Evolutionary conservation across 1,284 basidiomycete species (phyloP).

Genomic region (Ceratobasidium sp.): DNA sequence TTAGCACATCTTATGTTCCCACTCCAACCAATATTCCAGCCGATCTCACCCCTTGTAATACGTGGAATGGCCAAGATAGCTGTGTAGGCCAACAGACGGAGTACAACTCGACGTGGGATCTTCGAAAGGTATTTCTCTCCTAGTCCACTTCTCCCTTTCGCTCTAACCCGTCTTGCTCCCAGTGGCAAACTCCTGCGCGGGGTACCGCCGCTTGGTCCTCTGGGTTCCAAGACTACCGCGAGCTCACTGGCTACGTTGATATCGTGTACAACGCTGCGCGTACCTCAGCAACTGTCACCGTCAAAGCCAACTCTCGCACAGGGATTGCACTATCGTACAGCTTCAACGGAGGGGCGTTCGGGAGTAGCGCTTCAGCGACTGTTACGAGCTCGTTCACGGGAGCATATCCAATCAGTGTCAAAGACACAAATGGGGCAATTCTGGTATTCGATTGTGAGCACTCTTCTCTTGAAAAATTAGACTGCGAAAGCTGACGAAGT

Average conservation of each 20-base stretch:
- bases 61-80: slow-evolving; percentile 37
- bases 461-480: neutral
- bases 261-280: slow-evolving; percentile 41
- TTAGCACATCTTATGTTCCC: slow-evolving; percentile 35
- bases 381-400: slow-evolving; percentile 42
- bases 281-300: slow-evolving; percentile 40
- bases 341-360: slow-evolving; percentile 36
- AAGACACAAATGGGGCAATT: slow-evolving; percentile 30
- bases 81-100: slow-evolving; percentile 23
- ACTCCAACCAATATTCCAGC: slow-evolving; percentile 32
- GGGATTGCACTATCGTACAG: slow-evolving; percentile 32
- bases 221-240: slow-evolving; percentile 42
- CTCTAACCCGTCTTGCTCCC: neutral
- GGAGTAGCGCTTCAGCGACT: slow-evolving; percentile 24
- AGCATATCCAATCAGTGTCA: slow-evolving; percentile 29
- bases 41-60: slow-evolving; percentile 38
- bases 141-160: neutral
- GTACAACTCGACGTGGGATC: slow-evolving; percentile 31
- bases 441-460: slow-evolving; percentile 34
- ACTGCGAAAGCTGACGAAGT: neutral
- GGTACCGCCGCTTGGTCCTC: slow-evolving; percentile 34
- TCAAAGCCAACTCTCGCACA: slow-evolving; percentile 40
- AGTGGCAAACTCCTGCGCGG: slow-evolving; percentile 42
- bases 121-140: slow-evolving; percentile 17
- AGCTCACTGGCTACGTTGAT: slow-evolving; percentile 43